Evolutionary conservation across 2,329 filamentous ascomycete genomes (phyloP).

Genomic region (Talaromyces sp.): DNA sequence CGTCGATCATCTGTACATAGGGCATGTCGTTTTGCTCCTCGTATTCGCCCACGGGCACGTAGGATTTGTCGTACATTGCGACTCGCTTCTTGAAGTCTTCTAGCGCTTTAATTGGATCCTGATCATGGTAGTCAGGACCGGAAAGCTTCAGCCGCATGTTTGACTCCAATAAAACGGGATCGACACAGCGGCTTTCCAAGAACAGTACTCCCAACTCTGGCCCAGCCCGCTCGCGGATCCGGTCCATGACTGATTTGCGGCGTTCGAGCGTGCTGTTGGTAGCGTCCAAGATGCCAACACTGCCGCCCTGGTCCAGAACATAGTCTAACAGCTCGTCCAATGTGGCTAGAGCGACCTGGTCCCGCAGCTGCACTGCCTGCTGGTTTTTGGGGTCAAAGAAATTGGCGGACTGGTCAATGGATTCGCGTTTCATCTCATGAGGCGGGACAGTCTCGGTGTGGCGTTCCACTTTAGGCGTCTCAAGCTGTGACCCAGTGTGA

Average conservation of each 20-base stretch:
- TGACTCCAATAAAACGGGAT: conserved; percentile 77
- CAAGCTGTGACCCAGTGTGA: conserved; percentile 2
- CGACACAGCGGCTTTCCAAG: conserved; percentile 88
- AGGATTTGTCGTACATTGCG: conserved; percentile 87
- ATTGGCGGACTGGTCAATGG: conserved; percentile 79
- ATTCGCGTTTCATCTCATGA: conserved; percentile 36
- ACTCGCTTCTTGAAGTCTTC: conserved; percentile 91
- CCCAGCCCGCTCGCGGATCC: conserved; percentile 75
- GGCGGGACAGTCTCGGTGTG: conserved; percentile 15
- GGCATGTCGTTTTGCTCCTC: conserved; percentile 89
- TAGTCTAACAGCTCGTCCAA: conserved; percentile 90
- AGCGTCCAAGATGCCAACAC: conserved; percentile 91
- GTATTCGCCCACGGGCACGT: conserved; percentile 81
- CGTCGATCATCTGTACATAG: conserved; percentile 97
- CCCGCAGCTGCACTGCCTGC: conserved; percentile 73
- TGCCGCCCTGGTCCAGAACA: conserved; percentile 73
- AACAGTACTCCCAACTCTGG: conserved; percentile 85
- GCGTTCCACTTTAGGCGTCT: neutral
- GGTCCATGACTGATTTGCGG: conserved; percentile 75
- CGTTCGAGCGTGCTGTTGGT: conserved; percentile 93
- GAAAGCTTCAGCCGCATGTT: conserved; percentile 97
- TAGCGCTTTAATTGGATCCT: conserved; percentile 79
- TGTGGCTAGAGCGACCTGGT: conserved; percentile 88
- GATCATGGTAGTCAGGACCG: conserved; percentile 91
- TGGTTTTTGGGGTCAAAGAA: conserved; percentile 94